These are phyloP conservation scores for Eucalyptus virginea DNA, from an alignment of 345 rosid species.

Conservation along the genomic window DNA sequence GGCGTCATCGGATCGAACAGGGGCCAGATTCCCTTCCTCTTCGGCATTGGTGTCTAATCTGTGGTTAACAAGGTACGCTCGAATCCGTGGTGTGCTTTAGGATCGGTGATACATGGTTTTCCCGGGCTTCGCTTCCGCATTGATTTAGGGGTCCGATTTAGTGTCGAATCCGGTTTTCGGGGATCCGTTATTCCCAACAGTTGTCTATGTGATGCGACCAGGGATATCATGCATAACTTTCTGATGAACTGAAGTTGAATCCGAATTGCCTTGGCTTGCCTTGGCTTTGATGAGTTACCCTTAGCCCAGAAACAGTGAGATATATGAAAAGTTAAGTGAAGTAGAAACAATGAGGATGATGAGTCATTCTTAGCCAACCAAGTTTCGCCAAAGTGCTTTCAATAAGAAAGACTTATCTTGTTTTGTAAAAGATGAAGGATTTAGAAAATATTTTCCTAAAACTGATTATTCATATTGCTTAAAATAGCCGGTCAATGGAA, in stretches of 20 bases:
- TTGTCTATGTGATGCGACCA: background rate
- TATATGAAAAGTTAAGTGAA: background rate
- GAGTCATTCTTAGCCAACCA: background rate
- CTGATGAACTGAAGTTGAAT: background rate
- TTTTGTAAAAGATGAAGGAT: background rate
- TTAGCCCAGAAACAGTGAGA: background rate
- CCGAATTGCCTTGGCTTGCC: background rate
- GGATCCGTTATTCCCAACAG: too few relatives aligned
- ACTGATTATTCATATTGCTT: rapidly evolving
- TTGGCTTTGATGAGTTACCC: background rate
- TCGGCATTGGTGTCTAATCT: too few relatives aligned
- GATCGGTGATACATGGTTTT: too few relatives aligned
- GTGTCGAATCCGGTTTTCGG: too few relatives aligned
- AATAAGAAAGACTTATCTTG: background rate
- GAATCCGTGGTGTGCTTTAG: too few relatives aligned
- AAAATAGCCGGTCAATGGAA: rapidly evolving
- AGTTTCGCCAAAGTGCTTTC: background rate
- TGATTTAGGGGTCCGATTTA: too few relatives aligned
- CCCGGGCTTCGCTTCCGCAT: too few relatives aligned
- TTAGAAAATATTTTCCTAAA: rapidly evolving
- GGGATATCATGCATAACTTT: background rate
- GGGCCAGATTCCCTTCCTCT: too few relatives aligned
- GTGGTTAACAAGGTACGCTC: too few relatives aligned
- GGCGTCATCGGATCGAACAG: too few relatives aligned
- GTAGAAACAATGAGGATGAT: background rate